Conservation (phyloP, 345 rosid species). For the Eucalyptus decipiens region DNA sequence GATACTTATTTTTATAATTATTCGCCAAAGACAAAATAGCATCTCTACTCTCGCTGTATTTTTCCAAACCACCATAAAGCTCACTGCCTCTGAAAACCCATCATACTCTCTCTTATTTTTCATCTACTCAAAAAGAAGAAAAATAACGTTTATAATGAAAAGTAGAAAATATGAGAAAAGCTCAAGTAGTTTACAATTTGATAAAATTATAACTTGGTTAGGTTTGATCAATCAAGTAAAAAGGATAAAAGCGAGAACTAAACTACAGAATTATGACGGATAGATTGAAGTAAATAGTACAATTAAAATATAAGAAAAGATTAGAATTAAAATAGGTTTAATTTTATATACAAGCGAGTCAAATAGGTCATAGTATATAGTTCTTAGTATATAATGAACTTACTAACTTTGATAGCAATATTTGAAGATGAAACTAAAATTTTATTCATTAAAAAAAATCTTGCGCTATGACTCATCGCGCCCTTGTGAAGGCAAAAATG, state of each 20-base stretch:
- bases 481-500: neutral
- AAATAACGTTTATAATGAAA: neutral
- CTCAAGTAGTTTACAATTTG: neutral
- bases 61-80: neutral
- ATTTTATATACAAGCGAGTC: neutral
- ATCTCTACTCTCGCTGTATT: neutral
- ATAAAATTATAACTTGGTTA: neutral
- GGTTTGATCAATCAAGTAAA: neutral
- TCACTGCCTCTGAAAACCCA: neutral
- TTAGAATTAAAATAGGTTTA: neutral
- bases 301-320: too few species aligned
- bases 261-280: neutral
- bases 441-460: neutral
- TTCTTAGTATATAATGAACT: neutral
- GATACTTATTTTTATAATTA: accelerated
- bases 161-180: neutral
- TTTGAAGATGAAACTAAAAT: neutral
- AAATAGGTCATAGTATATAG: neutral
- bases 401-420: neutral
- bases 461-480: neutral
- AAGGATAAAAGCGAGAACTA: neutral
- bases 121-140: neutral
- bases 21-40: neutral
- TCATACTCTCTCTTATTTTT: neutral
- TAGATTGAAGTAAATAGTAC: neutral